phyloP scores from a whole-genome alignment of 805 yeast genomes.

The Priceomyces medius region DNA sequence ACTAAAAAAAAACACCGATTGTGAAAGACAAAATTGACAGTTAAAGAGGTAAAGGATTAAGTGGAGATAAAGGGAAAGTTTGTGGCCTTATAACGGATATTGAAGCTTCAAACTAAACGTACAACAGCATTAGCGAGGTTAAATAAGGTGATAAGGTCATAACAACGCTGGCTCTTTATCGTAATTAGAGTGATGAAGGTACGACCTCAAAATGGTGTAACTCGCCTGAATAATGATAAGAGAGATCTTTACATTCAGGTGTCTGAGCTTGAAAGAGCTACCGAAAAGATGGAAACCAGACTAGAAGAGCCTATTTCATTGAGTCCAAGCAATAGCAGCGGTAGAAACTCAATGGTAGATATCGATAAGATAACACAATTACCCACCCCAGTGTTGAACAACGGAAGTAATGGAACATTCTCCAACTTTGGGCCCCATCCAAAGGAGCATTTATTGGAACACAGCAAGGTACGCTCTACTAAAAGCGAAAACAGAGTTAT shows the following conservation, averaged over 20 bases:
- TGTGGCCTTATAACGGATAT: too few species aligned
- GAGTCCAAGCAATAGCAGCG: background rate
- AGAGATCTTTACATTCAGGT: background rate
- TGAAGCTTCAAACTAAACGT: too few species aligned
- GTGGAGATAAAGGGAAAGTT: too few species aligned
- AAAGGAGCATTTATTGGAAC: slow-evolving; percentile 5
- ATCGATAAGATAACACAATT: slow-evolving; percentile 40
- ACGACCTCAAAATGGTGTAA: background rate
- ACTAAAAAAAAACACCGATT: too few species aligned
- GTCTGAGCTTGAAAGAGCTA: background rate
- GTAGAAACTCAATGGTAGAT: slow-evolving; percentile 3
- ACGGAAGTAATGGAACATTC: slow-evolving; percentile 15
- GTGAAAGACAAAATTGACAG: too few species aligned
- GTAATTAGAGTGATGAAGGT: too few species aligned
- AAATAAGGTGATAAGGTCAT: too few species aligned
- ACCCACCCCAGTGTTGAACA: slow-evolving; percentile 45
- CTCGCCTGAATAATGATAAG: background rate
- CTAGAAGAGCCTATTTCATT: background rate
- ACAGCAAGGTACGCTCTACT: slow-evolving; percentile 3
- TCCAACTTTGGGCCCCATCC: slow-evolving; percentile 9
- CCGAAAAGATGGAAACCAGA: background rate
- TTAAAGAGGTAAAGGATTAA: too few species aligned
- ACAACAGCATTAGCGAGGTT: too few species aligned
- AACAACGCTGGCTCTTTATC: too few species aligned
- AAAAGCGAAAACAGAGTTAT: slow-evolving; percentile 22